Conservation (phyloP, 768 basidiomycete genomes). For the Phanerodontia chrysosporium region DNA sequence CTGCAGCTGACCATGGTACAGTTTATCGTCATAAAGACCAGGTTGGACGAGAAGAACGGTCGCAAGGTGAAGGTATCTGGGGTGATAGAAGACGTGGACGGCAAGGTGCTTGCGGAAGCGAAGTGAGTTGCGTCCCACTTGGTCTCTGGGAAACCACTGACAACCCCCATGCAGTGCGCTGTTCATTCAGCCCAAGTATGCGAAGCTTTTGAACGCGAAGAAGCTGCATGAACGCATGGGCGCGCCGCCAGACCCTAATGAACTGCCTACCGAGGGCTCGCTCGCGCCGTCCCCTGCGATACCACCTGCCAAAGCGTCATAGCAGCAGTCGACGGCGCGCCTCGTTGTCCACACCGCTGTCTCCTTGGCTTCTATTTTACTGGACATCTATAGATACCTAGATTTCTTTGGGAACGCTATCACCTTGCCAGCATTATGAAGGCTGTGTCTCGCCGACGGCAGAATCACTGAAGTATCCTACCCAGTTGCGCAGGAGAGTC, state of each 20-base stretch:
- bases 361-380: background rate
- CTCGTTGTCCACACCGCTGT: background rate
- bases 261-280: constrained; percentile 17
- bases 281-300: constrained; percentile 20
- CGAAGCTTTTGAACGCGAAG: constrained; percentile 63
- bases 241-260: constrained; percentile 32
- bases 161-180: constrained; percentile 47
- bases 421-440: background rate
- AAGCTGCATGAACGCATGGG: constrained; percentile 66
- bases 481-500: too few species aligned
- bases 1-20: constrained; percentile 28
- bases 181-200: constrained; percentile 89
- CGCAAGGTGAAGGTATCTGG: constrained; percentile 74
- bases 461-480: too few species aligned
- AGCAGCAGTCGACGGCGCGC: background rate
- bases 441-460: background rate
- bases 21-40: constrained; percentile 81
- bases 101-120: constrained; percentile 79
- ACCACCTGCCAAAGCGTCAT: constrained; percentile 11
- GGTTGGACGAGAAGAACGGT: constrained; percentile 62
- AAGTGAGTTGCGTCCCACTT: constrained; percentile 44
- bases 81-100: constrained; percentile 74
- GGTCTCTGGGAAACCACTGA: background rate
- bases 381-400: background rate
- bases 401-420: background rate